Evolutionary conservation across 2,329 filamentous ascomycete genomes (phyloP).

Genomic region (Aspergillus ruber): DNA sequence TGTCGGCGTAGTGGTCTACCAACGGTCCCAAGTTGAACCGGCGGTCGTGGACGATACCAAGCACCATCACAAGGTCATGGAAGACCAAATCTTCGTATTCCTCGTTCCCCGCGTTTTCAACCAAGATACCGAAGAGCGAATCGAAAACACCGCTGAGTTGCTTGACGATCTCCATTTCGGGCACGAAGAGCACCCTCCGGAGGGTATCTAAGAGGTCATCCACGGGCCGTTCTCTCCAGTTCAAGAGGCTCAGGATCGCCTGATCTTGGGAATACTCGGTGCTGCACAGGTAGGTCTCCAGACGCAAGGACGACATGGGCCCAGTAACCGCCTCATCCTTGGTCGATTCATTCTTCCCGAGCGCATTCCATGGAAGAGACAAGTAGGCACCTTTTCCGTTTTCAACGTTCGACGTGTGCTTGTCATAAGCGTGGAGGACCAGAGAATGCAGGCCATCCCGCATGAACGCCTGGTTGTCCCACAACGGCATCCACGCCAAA

Average conservation of each 20-base stretch:
- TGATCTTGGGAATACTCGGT: conserved; percentile 92
- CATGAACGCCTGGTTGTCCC: conserved; percentile 86
- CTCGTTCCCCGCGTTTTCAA: conserved; percentile 84
- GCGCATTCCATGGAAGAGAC: conserved; percentile 69
- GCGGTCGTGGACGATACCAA: conserved; percentile 90
- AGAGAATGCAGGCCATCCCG: conserved; percentile 76
- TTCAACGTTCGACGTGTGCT: conserved; percentile 68
- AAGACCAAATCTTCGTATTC: conserved; percentile 92
- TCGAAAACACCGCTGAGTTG: conserved; percentile 83
- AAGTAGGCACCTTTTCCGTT: conserved; percentile 80
- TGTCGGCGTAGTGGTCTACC: conserved; percentile 86
- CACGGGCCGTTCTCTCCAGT: conserved; percentile 72
- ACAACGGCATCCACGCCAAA: conserved; percentile 85
- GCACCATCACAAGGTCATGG: conserved; percentile 76
- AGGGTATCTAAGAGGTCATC: conserved; percentile 68
- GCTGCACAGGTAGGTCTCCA: conserved; percentile 86
- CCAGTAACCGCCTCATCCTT: conserved; percentile 70
- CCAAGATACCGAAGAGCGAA: conserved; percentile 81
- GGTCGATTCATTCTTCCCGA: conserved; percentile 58
- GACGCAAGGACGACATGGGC: conserved; percentile 68
- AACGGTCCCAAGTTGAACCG: conserved; percentile 86
- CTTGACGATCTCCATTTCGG: conserved; percentile 97
- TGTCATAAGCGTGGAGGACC: conserved; percentile 84
- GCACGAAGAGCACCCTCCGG: conserved; percentile 81
- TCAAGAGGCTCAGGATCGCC: conserved; percentile 71